phyloP scores from a whole-genome alignment of 2,329 filamentous ascomycete genomes.

The Phymatotrichopsis omnivora region DNA sequence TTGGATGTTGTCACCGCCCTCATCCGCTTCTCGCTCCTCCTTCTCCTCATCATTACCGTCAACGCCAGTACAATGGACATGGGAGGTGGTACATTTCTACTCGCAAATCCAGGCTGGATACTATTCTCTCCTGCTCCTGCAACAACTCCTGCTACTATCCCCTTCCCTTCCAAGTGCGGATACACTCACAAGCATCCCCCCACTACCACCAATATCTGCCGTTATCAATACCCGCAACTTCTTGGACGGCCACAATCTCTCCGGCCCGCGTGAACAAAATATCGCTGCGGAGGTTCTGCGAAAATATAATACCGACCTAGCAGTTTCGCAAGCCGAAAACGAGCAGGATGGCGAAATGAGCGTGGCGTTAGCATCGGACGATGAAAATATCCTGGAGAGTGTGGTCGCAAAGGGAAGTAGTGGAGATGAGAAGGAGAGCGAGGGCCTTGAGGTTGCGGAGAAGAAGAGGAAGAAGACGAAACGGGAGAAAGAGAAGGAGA shows the following conservation, averaged over 20 bases:
- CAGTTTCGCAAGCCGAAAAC: too few relatives aligned
- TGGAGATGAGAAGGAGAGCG: background rate
- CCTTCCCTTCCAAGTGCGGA: too few relatives aligned
- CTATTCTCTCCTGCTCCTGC: conserved; percentile 22
- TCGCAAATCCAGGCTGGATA: conserved; percentile 24
- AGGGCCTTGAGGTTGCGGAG: background rate
- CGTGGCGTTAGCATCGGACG: too few relatives aligned
- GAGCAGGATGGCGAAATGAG: too few relatives aligned
- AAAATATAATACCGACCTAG: too few relatives aligned
- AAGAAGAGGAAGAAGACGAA: background rate
- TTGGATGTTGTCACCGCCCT: conserved; percentile 3
- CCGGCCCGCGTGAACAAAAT: too few relatives aligned
- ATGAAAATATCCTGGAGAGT: background rate
- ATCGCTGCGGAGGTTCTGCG: too few relatives aligned
- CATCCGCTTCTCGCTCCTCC: background rate
- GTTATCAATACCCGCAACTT: conserved; percentile 10
- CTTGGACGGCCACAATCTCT: background rate
- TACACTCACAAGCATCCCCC: background rate
- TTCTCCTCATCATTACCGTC: background rate
- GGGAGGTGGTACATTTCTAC: conserved; percentile 22
- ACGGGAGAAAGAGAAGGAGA: conserved; percentile 1
- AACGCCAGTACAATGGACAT: conserved; percentile 16
- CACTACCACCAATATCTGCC: conserved; percentile 1
- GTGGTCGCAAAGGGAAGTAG: conserved; percentile 1
- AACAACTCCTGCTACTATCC: conserved; percentile 8